Evolutionary conservation across 805 yeast genomes (phyloP), one percentile per base, ranked within the genome.

Genomic region (Zygoascus flipseniorum): DNA sequence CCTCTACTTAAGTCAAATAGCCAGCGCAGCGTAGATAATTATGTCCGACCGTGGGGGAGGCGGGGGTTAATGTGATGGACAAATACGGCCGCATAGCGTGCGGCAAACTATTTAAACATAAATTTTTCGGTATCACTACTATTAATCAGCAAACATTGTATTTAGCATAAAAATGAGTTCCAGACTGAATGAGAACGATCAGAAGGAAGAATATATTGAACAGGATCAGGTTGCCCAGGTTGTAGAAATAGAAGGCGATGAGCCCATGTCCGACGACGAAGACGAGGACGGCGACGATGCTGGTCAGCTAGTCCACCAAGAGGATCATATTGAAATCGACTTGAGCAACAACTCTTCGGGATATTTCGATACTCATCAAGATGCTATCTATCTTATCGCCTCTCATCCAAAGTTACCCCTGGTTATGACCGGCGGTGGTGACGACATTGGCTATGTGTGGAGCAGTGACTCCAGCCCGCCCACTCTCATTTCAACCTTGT

Each of bases 351-450:
- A 92, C 70, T 88, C 98, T 8, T 79, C 84, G 72, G 75, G 88
- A 0, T 93, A 88, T 69, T 93, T 93, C 67, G 99, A 93, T 66
- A 77, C 78, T 60, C 99, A 93, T 66, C 76, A 79, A 52, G 99
- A 93, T 69, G 88, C 97, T 2, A 79, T 92, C 2, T 92, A 86
- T 69, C 76, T 86, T 13, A 76, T 93, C n/a, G 80, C 86, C 49
- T 72, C 82, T 6, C 97, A 93, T 67, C 97, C 97, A 42, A 76
- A 76, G 6, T 74, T 89, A 55, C 97, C 97, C 16, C 62, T 75
- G 67, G 93, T 87, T 8, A 85, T 83, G n/a, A 78, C 92, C 20
- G 99, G 99, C 31, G 98, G 97, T 43, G 98, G 96, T 55, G 99
- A 93, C 68, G 83, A 92, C 67, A 74, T 80, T 26, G 97, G 90